Percentiles rank a stretch among this genome's conserved stretches.
These are phyloP conservation scores for Solanum pimpinellifolium DNA, from an alignment of 257 asterid genomes.

Conservation along the genomic window DNA sequence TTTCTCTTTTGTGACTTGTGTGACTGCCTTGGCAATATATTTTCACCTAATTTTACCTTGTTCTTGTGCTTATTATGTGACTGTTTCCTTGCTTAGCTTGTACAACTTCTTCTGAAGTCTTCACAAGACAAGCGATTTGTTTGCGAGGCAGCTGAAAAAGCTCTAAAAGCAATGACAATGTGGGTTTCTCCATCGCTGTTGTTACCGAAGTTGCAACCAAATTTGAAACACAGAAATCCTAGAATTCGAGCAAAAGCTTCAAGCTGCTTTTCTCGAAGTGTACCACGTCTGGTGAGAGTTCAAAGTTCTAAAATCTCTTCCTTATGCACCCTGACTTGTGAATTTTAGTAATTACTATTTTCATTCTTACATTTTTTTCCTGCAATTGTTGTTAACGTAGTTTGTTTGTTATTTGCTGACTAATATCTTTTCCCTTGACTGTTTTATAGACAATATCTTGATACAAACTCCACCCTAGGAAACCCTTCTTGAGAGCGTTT, in stretches of 20 bases:
- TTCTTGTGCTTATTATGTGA: background rate
- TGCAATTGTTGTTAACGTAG: background rate
- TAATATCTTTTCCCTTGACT: background rate
- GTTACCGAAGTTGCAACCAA: constrained; percentile 71
- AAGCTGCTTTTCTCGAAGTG: constrained; percentile 60
- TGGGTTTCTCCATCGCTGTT: constrained; percentile 67
- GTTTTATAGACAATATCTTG: background rate
- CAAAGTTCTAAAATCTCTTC: background rate
- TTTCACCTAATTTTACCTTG: background rate
- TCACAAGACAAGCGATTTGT: constrained; percentile 96
- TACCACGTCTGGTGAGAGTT: constrained; percentile 52
- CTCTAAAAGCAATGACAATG: constrained; percentile 59
- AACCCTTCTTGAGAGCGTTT: background rate
- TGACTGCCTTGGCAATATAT: background rate
- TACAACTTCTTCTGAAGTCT: constrained; percentile 81
- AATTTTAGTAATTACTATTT: background rate
- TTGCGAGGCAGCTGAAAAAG: constrained; percentile 85
- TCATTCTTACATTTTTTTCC: background rate
- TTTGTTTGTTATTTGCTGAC: background rate
- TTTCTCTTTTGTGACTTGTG: background rate
- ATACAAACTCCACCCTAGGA: background rate
- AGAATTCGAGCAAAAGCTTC: constrained; percentile 93
- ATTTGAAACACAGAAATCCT: constrained; percentile 74
- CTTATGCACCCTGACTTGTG: background rate
- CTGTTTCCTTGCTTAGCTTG: constrained; percentile 39